Conservation (phyloP, 2,329 filamentous ascomycete genomes). For the Alternaria sp. region DNA sequence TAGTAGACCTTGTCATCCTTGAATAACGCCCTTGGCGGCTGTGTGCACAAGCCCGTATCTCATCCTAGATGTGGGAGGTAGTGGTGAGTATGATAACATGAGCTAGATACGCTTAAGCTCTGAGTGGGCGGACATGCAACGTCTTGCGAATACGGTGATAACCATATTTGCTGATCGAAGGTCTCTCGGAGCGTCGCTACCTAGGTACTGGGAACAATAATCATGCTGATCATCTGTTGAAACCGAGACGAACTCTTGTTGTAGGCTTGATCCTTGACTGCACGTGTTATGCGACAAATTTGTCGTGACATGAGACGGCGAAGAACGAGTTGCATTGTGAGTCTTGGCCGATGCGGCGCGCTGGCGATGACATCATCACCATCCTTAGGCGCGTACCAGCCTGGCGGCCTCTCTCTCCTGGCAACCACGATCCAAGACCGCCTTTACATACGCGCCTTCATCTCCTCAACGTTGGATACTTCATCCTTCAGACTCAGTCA, state of each 20-base stretch:
- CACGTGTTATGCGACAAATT: neutral
- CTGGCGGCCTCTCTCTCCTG: neutral
- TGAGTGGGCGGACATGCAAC: neutral
- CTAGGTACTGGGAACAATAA: neutral
- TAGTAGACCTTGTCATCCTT: neutral
- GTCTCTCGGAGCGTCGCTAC: neutral
- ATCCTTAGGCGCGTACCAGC: neutral
- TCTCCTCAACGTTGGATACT: neutral
- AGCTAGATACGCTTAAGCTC: neutral
- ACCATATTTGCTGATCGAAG: neutral
- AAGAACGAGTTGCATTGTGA: neutral
- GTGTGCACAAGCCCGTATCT: neutral
- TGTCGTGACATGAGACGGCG: neutral
- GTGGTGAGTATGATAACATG: neutral
- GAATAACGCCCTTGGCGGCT: neutral
- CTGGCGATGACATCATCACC: neutral
- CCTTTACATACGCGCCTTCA: neutral
- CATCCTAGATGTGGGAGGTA: neutral
- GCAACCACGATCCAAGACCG: neutral
- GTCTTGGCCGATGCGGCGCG: neutral
- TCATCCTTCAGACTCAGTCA: neutral
- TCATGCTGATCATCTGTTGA: neutral
- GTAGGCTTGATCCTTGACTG: neutral
- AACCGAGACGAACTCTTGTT: neutral
- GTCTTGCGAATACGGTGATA: neutral